phyloP scores from a whole-genome alignment of 495 filamentous ascomycete genomes.

The Neurospora discreta region DNA sequence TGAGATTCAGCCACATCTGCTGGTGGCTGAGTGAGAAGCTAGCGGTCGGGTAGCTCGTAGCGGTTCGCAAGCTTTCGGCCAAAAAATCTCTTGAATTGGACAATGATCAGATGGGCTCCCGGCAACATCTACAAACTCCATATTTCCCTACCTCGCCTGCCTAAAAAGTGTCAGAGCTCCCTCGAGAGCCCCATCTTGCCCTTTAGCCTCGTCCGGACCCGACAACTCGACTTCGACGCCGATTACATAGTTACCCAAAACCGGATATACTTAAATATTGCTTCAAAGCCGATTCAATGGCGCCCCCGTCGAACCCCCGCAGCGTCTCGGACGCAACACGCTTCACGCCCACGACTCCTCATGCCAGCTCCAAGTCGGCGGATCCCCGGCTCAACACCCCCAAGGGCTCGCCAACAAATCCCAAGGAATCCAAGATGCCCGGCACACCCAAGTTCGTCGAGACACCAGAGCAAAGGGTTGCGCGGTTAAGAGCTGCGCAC shows the following conservation, averaged over 20 bases:
- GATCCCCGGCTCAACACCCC: constrained; percentile 49
- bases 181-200: background rate
- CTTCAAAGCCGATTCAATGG: constrained; percentile 4
- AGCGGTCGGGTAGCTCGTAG: background rate
- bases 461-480: constrained; percentile 83
- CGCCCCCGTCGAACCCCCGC: constrained; percentile 51
- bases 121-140: background rate
- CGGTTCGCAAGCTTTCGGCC: background rate
- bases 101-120: constrained; percentile 1
- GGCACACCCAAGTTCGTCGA: constrained; percentile 35
- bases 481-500: constrained; percentile 72
- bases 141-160: background rate
- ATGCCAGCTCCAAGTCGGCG: constrained; percentile 61
- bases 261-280: background rate
- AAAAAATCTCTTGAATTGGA: constrained; percentile 1
- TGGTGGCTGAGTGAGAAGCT: background rate
- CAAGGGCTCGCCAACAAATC: constrained; percentile 34
- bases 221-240: background rate
- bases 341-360: constrained; percentile 86
- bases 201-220: background rate
- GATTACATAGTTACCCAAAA: background rate
- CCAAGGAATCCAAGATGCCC: background rate
- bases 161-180: constrained; percentile 1
- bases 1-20: background rate
- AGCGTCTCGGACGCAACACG: constrained; percentile 88